Conservation (phyloP, 2,329 filamentous ascomycete genomes). For the Beauveria sp. region DNA sequence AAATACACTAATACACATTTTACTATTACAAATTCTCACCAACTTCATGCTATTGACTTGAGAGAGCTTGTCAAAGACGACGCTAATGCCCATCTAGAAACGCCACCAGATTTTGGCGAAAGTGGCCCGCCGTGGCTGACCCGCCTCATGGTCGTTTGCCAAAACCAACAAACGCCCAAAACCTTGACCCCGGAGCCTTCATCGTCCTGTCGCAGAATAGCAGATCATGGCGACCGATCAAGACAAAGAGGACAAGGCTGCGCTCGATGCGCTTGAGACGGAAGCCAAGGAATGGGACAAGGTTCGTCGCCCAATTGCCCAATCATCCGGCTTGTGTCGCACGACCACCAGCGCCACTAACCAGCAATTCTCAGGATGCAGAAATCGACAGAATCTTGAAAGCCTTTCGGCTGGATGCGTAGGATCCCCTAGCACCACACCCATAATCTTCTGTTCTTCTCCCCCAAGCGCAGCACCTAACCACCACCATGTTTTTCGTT, state of each 20-base stretch:
- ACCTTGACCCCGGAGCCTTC: neutral
- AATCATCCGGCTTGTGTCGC: neutral
- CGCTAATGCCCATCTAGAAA: neutral
- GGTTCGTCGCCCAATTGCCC: conserved; percentile 34
- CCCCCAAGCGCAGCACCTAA: conserved; percentile 1
- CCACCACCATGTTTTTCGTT: too few relatives aligned
- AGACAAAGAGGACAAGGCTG: conserved; percentile 57
- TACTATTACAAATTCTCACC: too few relatives aligned
- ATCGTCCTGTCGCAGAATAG: conserved; percentile 13
- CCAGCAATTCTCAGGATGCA: conserved; percentile 58
- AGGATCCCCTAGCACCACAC: conserved; percentile 16
- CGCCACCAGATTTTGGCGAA: neutral
- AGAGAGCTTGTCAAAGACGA: too few relatives aligned
- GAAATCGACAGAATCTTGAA: conserved; percentile 93
- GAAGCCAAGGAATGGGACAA: conserved; percentile 91
- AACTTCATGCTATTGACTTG: too few relatives aligned
- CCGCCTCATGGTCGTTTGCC: neutral
- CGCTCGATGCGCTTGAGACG: conserved; percentile 71
- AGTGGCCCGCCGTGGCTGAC: neutral
- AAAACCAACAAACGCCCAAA: neutral
- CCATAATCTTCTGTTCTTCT: neutral
- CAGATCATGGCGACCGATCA: conserved; percentile 30
- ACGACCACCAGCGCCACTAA: neutral
- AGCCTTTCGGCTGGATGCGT: conserved; percentile 69
- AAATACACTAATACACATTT: too few relatives aligned